A percentile compares a stretch with the other conserved stretches of the same genome.
These are phyloP conservation scores for Cercis canadensis DNA, from an alignment of 306 rosid species.

Conservation along the genomic window DNA sequence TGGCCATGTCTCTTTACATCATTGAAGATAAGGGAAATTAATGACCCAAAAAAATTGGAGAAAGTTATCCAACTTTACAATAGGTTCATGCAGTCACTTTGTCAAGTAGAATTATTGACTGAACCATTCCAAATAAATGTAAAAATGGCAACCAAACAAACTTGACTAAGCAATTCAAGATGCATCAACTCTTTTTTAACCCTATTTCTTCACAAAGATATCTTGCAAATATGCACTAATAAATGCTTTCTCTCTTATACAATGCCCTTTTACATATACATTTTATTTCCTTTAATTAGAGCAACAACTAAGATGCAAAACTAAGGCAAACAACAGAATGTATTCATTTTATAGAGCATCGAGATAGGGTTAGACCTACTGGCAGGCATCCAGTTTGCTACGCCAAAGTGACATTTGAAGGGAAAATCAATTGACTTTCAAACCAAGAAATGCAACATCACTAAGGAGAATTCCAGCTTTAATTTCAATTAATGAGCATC, in stretches of 20 bases:
- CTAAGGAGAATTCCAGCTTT: background rate
- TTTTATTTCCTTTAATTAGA: background rate
- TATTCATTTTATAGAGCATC: background rate
- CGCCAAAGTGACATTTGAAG: conserved; percentile 1
- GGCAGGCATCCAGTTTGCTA: background rate
- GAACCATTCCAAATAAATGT: conserved; percentile 2
- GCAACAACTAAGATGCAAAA: conserved; percentile 4
- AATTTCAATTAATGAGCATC: conserved; percentile 5
- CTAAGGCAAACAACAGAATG: background rate
- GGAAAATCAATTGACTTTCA: background rate
- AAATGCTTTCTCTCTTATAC: background rate
- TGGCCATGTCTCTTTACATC: conserved; percentile 13
- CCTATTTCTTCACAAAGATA: background rate
- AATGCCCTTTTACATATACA: too few relatives aligned
- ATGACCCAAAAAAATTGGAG: background rate
- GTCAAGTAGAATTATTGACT: background rate
- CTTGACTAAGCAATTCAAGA: conserved; percentile 14
- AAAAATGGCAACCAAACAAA: conserved; percentile 15
- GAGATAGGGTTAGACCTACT: background rate
- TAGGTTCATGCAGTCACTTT: background rate
- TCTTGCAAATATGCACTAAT: background rate
- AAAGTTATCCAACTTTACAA: conserved; percentile 3
- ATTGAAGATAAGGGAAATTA: conserved; percentile 21
- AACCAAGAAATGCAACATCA: conserved; percentile 6
- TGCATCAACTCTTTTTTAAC: background rate